These are phyloP conservation scores for Aspergillus calidoustus DNA, from an alignment of 2,329 filamentous ascomycete genomes.

Conservation along the genomic window DNA sequence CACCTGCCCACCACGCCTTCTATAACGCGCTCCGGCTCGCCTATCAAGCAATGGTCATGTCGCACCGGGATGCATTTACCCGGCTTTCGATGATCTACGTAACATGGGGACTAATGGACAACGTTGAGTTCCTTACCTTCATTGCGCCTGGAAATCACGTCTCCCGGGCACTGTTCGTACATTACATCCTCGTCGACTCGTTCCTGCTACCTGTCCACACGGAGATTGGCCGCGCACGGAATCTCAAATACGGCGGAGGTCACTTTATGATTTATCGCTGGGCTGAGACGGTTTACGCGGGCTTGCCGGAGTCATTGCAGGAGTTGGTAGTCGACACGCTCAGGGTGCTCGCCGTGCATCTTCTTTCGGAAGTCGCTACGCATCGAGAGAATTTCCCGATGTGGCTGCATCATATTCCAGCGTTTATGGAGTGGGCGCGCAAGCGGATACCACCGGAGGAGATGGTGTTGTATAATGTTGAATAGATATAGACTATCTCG, in stretches of 20 bases:
- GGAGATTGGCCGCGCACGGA: neutral
- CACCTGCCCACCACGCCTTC: slow-evolving; percentile 35
- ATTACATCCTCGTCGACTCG: slow-evolving; percentile 54
- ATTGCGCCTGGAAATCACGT: slow-evolving; percentile 48
- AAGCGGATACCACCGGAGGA: neutral
- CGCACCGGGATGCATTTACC: slow-evolving; percentile 2
- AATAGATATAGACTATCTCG: neutral
- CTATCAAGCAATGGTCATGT: neutral
- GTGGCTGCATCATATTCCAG: neutral
- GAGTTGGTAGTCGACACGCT: slow-evolving; percentile 40
- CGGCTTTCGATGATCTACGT: neutral
- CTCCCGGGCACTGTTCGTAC: slow-evolving; percentile 50
- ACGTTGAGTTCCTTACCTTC: slow-evolving; percentile 49
- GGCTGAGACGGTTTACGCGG: slow-evolving; percentile 41
- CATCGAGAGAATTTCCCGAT: neutral
- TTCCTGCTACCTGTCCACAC: slow-evolving; percentile 40
- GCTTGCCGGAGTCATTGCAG: slow-evolving; percentile 37
- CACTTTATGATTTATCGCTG: slow-evolving; percentile 42
- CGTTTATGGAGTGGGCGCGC: slow-evolving; percentile 1
- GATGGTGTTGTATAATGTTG: neutral
- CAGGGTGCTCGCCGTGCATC: slow-evolving; percentile 1
- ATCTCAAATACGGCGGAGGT: neutral
- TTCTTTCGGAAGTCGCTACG: neutral
- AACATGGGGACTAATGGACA: slow-evolving; percentile 34
- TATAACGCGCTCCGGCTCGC: slow-evolving; percentile 22